phyloP scores from a whole-genome alignment of 352 stramenopile genomes.

The Phytophthora niederhauseri region DNA sequence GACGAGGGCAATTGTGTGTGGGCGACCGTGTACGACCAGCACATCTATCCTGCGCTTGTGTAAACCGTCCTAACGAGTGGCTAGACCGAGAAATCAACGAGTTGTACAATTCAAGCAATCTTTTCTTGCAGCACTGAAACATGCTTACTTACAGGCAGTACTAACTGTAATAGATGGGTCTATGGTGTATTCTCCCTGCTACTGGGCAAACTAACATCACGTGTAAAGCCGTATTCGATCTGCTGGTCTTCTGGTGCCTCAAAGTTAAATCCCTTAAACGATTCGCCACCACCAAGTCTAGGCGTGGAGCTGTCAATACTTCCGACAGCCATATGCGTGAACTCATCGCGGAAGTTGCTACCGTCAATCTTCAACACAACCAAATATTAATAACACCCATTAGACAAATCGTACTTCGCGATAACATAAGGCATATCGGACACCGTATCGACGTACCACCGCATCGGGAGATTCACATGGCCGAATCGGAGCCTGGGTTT shows the following conservation, averaged over 20 bases:
- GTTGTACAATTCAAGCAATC: conserved; percentile 20
- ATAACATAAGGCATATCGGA: background rate
- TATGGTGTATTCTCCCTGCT: background rate
- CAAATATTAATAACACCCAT: background rate
- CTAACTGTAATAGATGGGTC: background rate
- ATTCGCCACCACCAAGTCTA: conserved; percentile 38
- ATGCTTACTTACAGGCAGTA: no score
- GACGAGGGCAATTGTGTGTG: conserved; percentile 45
- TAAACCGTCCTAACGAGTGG: background rate
- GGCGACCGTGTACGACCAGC: conserved; percentile 43
- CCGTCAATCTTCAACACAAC: conserved; percentile 34
- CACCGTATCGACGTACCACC: conserved; percentile 45
- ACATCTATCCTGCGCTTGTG: conserved; percentile 40
- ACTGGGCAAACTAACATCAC: conserved; percentile 34
- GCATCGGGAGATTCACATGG: conserved; percentile 54
- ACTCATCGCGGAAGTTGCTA: conserved; percentile 89
- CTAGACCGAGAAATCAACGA: conserved; percentile 1
- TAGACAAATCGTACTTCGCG: background rate
- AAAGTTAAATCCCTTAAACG: conserved; percentile 92
- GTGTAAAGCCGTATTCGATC: conserved; percentile 66
- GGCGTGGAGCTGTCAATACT: conserved; percentile 38
- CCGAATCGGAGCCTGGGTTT: conserved; percentile 64
- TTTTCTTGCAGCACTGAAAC: background rate
- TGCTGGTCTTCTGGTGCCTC: conserved; percentile 47
- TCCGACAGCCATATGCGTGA: conserved; percentile 68